phyloP scores from a whole-genome alignment of 179 eudicot species.

The Gypsophila paniculata region DNA sequence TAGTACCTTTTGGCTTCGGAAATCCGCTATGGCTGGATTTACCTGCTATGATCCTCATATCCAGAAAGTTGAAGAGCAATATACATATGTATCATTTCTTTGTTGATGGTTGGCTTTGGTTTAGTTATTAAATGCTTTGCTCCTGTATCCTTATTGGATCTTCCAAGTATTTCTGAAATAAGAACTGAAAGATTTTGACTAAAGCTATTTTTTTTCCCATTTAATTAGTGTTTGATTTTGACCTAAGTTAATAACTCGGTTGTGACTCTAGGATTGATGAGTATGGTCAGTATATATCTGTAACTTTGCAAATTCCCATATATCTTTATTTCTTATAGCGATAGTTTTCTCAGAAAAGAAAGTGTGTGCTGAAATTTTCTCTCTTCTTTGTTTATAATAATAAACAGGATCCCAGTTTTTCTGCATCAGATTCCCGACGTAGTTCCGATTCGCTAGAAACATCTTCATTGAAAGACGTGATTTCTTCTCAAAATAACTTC shows the following conservation, averaged over 20 bases:
- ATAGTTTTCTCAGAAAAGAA: neutral
- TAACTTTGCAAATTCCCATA: neutral
- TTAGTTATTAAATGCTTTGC: neutral
- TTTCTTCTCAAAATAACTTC: slow-evolving; percentile 32
- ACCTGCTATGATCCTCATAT: no score
- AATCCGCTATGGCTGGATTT: neutral
- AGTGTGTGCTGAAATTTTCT: slow-evolving; percentile 9
- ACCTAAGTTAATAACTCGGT: neutral
- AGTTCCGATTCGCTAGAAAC: slow-evolving; percentile 51
- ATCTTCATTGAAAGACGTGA: slow-evolving; percentile 37
- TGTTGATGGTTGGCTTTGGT: no score
- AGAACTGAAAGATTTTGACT: neutral
- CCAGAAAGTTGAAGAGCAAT: neutral
- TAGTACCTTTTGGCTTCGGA: neutral
- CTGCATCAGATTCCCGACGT: slow-evolving; percentile 48
- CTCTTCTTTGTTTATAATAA: neutral
- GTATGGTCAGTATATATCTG: neutral
- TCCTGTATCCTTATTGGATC: neutral
- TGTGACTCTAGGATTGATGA: neutral
- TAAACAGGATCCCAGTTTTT: slow-evolving; percentile 58
- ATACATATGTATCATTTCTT: neutral
- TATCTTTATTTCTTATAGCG: neutral
- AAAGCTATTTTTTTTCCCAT: neutral
- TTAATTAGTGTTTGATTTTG: neutral
- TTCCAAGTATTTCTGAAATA: neutral